phyloP scores from a whole-genome alignment of 73 alveolate genomes.

The Diophrys sp. region DNA sequence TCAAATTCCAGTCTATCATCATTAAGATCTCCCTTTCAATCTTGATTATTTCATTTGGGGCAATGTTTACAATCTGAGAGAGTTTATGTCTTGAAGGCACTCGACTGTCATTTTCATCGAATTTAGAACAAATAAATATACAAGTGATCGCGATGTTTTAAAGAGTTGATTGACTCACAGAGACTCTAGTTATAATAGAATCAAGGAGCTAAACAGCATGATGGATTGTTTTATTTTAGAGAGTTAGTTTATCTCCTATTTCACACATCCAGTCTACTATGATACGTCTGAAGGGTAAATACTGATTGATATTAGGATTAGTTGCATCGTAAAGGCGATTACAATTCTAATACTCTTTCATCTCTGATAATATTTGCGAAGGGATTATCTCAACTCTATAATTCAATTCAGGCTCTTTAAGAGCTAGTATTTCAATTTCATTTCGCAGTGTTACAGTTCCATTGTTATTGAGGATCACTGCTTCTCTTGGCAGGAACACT shows the following conservation, averaged over 20 bases:
- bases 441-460: neutral
- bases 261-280: conserved; percentile 61
- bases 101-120: conserved; percentile 25
- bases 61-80: neutral
- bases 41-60: conserved; percentile 9
- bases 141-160: conserved; percentile 25
- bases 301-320: neutral
- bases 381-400: neutral
- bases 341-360: neutral
- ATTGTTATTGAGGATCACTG: neutral
- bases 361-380: neutral
- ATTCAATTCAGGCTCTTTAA: neutral
- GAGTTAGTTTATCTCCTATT: conserved; percentile 30
- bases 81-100: conserved; percentile 4
- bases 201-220: conserved; percentile 36
- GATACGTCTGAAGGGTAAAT: conserved; percentile 21
- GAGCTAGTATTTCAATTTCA: neutral
- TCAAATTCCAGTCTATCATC: conserved; percentile 34
- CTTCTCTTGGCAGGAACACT: neutral
- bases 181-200: neutral
- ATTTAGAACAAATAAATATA: conserved; percentile 38
- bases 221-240: conserved; percentile 35
- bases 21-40: conserved; percentile 42
- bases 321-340: neutral
- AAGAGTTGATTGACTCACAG: neutral